These are phyloP conservation scores for Bipolaris cookei DNA, from an alignment of 2,329 filamentous ascomycete genomes.

Conservation along the genomic window DNA sequence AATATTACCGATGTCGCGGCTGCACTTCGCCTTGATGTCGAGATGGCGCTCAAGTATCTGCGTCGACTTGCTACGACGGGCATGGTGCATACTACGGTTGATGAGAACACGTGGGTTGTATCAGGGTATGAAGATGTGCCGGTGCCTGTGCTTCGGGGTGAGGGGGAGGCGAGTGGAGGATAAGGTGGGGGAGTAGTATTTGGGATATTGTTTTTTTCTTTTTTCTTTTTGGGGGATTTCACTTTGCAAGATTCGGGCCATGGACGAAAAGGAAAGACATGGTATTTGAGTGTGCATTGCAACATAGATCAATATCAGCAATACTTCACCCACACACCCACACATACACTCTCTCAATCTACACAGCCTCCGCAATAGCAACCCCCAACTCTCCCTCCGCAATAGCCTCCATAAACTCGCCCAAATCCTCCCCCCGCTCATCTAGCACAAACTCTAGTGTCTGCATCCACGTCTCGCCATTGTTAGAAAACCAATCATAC, in stretches of 20 bases:
- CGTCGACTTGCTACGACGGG: slow-evolving; percentile 8
- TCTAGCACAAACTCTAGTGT: slow-evolving; percentile 63
- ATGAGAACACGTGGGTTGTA: slow-evolving; percentile 26
- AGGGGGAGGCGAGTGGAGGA: background rate
- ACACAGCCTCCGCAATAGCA: slow-evolving; percentile 30
- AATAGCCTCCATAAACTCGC: slow-evolving; percentile 68
- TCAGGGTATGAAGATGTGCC: background rate
- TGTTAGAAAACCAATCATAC: slow-evolving; percentile 66
- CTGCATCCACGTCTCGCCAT: slow-evolving; percentile 67
- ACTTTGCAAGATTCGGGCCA: too few species aligned
- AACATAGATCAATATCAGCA: too few species aligned
- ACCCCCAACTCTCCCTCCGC: slow-evolving; percentile 75
- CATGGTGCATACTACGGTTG: slow-evolving; percentile 25
- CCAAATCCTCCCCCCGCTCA: slow-evolving; percentile 60
- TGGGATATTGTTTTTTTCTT: too few species aligned
- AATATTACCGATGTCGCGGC: slow-evolving; percentile 12
- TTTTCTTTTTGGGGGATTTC: too few species aligned
- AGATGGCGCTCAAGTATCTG: background rate
- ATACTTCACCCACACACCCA: too few species aligned
- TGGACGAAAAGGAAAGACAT: too few species aligned
- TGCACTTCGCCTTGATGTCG: slow-evolving; percentile 1
- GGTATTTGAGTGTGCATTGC: too few species aligned
- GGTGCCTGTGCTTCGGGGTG: background rate
- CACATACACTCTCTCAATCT: background rate
- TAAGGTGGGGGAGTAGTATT: too few species aligned